A percentile compares a stretch with the other conserved stretches of the same genome.
These are phyloP conservation scores for Pythium oligandrum DNA, from an alignment of 352 stramenopile genomes.

Conservation along the genomic window DNA sequence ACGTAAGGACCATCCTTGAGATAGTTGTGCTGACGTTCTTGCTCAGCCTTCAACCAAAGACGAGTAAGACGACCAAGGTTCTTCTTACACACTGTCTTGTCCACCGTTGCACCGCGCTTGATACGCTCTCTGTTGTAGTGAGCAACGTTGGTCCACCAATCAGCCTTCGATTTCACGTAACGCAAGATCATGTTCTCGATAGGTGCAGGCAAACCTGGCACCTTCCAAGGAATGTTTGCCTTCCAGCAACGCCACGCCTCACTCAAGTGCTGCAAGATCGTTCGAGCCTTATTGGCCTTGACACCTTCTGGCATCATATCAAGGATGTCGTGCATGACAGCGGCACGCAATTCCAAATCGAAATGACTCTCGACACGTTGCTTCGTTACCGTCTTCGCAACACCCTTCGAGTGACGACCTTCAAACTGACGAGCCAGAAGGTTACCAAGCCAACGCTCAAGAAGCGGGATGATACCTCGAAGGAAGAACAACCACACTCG, in stretches of 20 bases:
- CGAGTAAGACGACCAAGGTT: constrained; percentile 98
- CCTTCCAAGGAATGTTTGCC: constrained; percentile 99
- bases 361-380: constrained; percentile 99
- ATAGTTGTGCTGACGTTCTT: constrained; percentile 99
- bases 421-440: constrained; percentile 99
- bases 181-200: constrained; percentile 99
- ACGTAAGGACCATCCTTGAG: constrained; percentile 99
- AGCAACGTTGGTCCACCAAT: constrained; percentile 98
- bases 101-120: constrained; percentile 98
- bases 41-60: constrained; percentile 99
- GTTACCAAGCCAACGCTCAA: constrained; percentile 99
- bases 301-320: constrained; percentile 99
- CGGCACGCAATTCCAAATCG: constrained; percentile 98
- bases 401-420: constrained; percentile 97
- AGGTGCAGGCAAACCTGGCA: constrained; percentile 97
- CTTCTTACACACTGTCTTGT: constrained; percentile 99
- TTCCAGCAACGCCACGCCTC: constrained; percentile 99
- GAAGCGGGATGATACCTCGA: constrained; percentile 96
- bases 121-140: constrained; percentile 99
- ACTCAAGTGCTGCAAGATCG: constrained; percentile 98
- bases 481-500: constrained; percentile 99
- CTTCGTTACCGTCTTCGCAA: constrained; percentile 99
- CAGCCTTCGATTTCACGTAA: constrained; percentile 99
- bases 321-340: constrained; percentile 99
- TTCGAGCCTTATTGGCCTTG: constrained; percentile 98